A percentile compares a stretch with the other conserved stretches of the same genome.
Evolutionary conservation across 371 early-diverging fungal genomes (phyloP).

Genomic region (Saksenaea oblongispora): DNA sequence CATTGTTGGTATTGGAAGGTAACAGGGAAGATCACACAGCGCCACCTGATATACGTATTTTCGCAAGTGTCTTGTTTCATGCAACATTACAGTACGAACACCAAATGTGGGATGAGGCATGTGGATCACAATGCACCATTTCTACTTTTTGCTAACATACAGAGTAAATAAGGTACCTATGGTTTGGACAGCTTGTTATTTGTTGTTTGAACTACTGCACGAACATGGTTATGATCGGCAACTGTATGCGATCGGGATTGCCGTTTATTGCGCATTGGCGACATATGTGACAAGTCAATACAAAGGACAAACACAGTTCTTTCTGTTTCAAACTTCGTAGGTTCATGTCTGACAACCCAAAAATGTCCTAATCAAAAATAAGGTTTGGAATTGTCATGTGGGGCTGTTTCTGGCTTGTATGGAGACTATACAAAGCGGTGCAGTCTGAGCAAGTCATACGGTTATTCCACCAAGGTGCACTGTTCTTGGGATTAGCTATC

Average conservation of each 20-base stretch:
- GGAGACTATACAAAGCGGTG: conserved; percentile 31
- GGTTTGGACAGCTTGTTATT: conserved; percentile 48
- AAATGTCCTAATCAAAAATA: conserved; percentile 7
- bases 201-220: conserved; percentile 33
- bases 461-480: conserved; percentile 33
- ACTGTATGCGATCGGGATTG: conserved; percentile 18
- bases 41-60: not conserved
- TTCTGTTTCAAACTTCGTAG: conserved; percentile 46
- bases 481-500: conserved; percentile 28
- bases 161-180: conserved; percentile 32
- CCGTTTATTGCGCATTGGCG: conserved; percentile 35
- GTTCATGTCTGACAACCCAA: conserved; percentile 5
- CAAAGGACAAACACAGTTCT: conserved; percentile 41
- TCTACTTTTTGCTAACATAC: not conserved
- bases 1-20: conserved; percentile 48
- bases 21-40: conserved; percentile 6
- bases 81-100: conserved; percentile 41
- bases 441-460: conserved; percentile 18
- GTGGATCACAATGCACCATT: not conserved
- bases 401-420: conserved; percentile 42
- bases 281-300: conserved; percentile 41
- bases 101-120: conserved; percentile 55
- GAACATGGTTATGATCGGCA: conserved; percentile 27
- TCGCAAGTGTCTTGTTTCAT: conserved; percentile 39
- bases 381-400: conserved; percentile 50